Base-by-base conservation (phyloP, 1,284 basidiomycete species). In the Trichosporon sp. region DNA sequence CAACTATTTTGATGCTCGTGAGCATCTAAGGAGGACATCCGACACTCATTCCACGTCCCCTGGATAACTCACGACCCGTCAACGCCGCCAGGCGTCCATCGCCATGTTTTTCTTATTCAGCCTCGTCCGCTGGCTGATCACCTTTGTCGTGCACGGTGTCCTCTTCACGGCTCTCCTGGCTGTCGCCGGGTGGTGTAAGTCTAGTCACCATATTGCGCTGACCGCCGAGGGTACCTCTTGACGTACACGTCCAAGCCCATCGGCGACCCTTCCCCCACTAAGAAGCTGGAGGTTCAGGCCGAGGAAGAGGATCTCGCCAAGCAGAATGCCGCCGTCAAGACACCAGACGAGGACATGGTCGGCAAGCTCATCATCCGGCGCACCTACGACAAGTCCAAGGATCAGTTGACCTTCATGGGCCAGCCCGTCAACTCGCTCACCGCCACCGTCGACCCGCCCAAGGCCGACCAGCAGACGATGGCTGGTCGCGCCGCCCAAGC, bases 121-220 rank as follows among this genome's bases (percentile, higher is more conserved):
- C 76, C 73, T 75, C 1, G 76, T 78, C 68, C 73, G 78, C 46
- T 78, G 76, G 76, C 69, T 80, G 19, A 65, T 81, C 43, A 77
- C 91, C 46, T 96, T 96, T 83, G 82, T 96, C 73, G 86, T 96
- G 67, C 94, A 94, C 71, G 94, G 93, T 32, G 75, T 96, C 72
- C 94, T 93, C 0, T 92, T 96, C 81, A 85, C 96, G 69, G 92
- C 94, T 26, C 86, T 95, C 65, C 78, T 91, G 74, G 76, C 91
- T 75, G 84, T 88, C 75, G 84, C 83, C 40, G 75, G 88, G 75
- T 76, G 92, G 61, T 70, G 82, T 84, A 71, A 77, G 81, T 79
- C 35, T 26, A 19, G 16, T 6, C n/a, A n/a, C 35, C 6, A 10
- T 21, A 32, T 21, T 3, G 21, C 46, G 59, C 64, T 61, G 46